Conservation (phyloP, 1,139 yeast species). For the Pichia cactophila region DNA sequence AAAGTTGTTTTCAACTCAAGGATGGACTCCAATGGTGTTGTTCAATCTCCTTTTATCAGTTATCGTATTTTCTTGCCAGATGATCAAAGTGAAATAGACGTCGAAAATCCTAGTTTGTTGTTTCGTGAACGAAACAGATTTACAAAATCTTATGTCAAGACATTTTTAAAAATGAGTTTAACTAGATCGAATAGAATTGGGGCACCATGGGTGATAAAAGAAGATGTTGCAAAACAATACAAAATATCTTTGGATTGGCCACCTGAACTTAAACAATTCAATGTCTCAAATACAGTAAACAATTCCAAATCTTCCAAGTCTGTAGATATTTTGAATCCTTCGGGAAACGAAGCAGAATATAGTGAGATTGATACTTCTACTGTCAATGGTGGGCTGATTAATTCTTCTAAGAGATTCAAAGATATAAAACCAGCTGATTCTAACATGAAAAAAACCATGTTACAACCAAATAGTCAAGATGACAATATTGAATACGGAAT, state of each 20-base stretch:
- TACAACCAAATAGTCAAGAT: slow-evolving; percentile 6
- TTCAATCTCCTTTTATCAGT: slow-evolving; percentile 56
- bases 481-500: slow-evolving; percentile 8
- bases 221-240: slow-evolving; percentile 56
- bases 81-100: slow-evolving; percentile 36
- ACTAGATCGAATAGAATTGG: slow-evolving; percentile 79
- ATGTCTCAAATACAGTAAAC: slow-evolving; percentile 2
- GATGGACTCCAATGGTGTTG: slow-evolving; percentile 35
- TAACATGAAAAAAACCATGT: background rate
- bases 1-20: slow-evolving; percentile 46
- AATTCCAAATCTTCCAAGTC: background rate
- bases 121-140: slow-evolving; percentile 79
- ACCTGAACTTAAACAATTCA: slow-evolving; percentile 29
- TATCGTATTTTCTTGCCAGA: slow-evolving; percentile 47
- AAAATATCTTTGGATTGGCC: slow-evolving; percentile 56
- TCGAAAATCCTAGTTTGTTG: slow-evolving; percentile 59
- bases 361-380: background rate
- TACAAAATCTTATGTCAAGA: slow-evolving; percentile 83
- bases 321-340: background rate
- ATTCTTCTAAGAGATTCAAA: background rate
- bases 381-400: background rate
- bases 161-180: slow-evolving; percentile 80
- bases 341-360: slow-evolving; percentile 1
- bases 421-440: background rate
- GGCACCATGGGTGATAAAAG: slow-evolving; percentile 96